These are phyloP conservation scores for Micractinium conductrix DNA, from an alignment of 139 green algal species.

Conservation along the genomic window DNA sequence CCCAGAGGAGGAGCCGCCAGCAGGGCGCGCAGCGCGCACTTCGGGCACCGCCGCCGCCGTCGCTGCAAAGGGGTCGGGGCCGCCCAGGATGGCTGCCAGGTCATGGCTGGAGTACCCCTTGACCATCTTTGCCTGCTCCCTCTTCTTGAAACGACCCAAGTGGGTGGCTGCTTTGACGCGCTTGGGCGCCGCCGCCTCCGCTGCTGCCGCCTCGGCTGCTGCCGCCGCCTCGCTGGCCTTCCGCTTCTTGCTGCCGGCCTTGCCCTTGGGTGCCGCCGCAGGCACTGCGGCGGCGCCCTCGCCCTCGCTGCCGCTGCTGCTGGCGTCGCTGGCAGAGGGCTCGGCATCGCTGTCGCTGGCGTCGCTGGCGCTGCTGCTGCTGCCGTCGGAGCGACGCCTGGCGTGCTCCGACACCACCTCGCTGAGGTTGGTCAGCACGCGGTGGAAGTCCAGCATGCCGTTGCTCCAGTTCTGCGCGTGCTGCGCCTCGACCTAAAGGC, in stretches of 20 bases:
- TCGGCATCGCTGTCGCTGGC: background rate
- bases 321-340: conserved; percentile 24
- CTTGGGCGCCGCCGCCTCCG: background rate
- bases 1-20: conserved; percentile 2
- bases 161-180: conserved; percentile 61
- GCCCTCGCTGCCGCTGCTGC: conserved; percentile 26
- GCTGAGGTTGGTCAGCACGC: conserved; percentile 71
- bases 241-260: conserved; percentile 25
- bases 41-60: conserved; percentile 23
- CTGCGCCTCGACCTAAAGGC: conserved; percentile 58
- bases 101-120: conserved; percentile 75
- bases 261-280: background rate
- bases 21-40: background rate
- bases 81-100: conserved; percentile 84
- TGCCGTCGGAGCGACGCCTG: conserved; percentile 12
- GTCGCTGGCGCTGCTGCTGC: conserved; percentile 13
- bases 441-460: conserved; percentile 78
- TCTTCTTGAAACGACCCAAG: conserved; percentile 70
- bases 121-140: conserved; percentile 76
- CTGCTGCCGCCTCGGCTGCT: background rate
- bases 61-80: conserved; percentile 47
- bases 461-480: conserved; percentile 69
- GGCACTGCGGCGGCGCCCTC: conserved; percentile 6
- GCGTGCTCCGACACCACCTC: conserved; percentile 61
- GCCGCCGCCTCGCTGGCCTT: conserved; percentile 7